phyloP scores from a whole-genome alignment of 306 rosid species.

The Quercus agrifolia region DNA sequence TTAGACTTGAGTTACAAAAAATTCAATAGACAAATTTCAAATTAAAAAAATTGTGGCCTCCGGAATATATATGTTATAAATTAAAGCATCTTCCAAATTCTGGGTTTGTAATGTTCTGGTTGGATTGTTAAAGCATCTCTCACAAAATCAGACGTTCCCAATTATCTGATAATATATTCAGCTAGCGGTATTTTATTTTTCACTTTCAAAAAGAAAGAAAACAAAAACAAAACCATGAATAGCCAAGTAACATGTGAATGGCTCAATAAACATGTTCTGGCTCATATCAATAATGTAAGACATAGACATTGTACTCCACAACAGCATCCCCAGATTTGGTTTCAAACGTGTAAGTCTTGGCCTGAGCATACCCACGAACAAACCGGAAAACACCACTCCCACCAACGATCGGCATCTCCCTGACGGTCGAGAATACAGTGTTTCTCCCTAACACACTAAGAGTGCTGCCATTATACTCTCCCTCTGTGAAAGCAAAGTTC shows the following conservation, averaged over 20 bases:
- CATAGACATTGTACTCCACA: conserved; percentile 23
- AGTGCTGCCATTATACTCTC: conserved; percentile 20
- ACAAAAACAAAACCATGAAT: background rate
- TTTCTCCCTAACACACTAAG: conserved; percentile 12
- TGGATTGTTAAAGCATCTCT: too few species aligned
- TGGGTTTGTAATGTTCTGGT: too few species aligned
- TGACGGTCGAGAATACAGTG: background rate
- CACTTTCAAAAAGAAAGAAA: too few species aligned
- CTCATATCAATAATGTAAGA: background rate
- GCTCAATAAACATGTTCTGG: conserved; percentile 13
- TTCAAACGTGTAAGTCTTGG: background rate
- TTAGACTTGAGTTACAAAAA: too few species aligned
- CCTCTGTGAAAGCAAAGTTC: conserved; percentile 10
- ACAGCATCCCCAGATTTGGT: background rate
- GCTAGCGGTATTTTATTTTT: too few species aligned
- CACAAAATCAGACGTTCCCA: too few species aligned
- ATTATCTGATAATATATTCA: too few species aligned
- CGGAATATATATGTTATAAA: too few species aligned
- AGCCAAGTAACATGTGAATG: background rate
- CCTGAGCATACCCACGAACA: conserved; percentile 12
- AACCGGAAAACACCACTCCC: conserved; percentile 28
- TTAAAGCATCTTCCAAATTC: too few species aligned
- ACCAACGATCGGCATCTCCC: conserved; percentile 23
- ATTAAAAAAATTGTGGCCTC: too few species aligned
- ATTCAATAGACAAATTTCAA: too few species aligned